Percentiles rank a stretch among this genome's conserved stretches.
Evolutionary conservation across 352 stramenopile genomes (phyloP).

Genomic region (Globisporangium nodosum): DNA sequence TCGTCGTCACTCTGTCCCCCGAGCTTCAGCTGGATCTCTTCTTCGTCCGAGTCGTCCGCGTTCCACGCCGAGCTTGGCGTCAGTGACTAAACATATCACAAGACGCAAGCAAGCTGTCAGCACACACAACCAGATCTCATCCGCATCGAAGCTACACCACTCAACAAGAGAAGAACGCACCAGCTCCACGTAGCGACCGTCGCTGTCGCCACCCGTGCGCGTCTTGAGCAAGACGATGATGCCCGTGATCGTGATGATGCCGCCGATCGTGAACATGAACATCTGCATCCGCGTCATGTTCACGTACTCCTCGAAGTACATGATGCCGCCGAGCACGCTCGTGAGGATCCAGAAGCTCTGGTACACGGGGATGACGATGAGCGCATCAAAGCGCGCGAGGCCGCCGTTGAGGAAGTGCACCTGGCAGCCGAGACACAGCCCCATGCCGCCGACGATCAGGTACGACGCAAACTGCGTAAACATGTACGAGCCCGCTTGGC

Average conservation of each 20-base stretch:
- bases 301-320: slow-evolving; percentile 91
- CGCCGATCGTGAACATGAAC: slow-evolving; percentile 77
- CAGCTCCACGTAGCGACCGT: slow-evolving; percentile 58
- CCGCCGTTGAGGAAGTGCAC: slow-evolving; percentile 88
- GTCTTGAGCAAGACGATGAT: slow-evolving; percentile 76
- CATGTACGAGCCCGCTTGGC: slow-evolving; percentile 63
- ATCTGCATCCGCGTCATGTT: slow-evolving; percentile 73
- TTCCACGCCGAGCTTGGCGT: slow-evolving; percentile 78
- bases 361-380: slow-evolving; percentile 88
- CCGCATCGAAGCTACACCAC: background rate
- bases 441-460: slow-evolving; percentile 66
- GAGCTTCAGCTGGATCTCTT: slow-evolving; percentile 66
- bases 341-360: slow-evolving; percentile 90
- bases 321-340: slow-evolving; percentile 87
- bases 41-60: slow-evolving; percentile 78
- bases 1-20: slow-evolving; percentile 21
- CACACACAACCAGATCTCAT: background rate
- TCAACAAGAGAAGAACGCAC: slow-evolving; percentile 21
- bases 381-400: slow-evolving; percentile 83
- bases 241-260: slow-evolving; percentile 66
- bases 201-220: slow-evolving; percentile 18
- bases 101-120: background rate
- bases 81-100: slow-evolving; percentile 33
- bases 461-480: slow-evolving; percentile 78
- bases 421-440: slow-evolving; percentile 68